phyloP scores from a whole-genome alignment of 805 yeast genomes.

The Gaillardinia entomophila region DNA sequence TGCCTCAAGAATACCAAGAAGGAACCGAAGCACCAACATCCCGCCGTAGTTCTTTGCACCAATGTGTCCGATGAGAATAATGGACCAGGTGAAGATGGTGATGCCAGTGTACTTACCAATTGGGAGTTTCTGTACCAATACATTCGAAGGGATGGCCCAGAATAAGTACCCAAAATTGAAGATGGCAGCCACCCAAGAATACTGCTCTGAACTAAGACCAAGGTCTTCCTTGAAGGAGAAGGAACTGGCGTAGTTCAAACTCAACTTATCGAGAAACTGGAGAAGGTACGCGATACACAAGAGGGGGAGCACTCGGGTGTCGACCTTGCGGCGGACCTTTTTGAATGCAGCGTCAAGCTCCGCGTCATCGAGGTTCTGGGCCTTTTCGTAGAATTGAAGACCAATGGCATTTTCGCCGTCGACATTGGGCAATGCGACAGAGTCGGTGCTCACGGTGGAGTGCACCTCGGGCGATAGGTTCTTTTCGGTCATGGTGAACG shows the following conservation, averaged over 20 bases:
- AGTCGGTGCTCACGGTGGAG: no score
- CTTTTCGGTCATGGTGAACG: no score
- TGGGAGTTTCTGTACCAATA: no score
- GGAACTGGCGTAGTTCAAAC: conserved; percentile 18
- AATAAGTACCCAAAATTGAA: conserved; percentile 19
- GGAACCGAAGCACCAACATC: conserved; percentile 24
- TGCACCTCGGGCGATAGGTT: no score
- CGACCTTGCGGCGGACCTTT: conserved; percentile 26
- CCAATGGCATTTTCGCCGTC: conserved; percentile 12
- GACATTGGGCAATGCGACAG: no score
- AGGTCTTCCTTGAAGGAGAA: conserved; percentile 17
- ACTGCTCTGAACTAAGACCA: conserved; percentile 14
- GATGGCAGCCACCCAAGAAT: conserved; percentile 23
- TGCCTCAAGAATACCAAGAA: conserved; percentile 31
- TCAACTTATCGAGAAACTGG: conserved; percentile 19
- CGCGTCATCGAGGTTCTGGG: conserved; percentile 20
- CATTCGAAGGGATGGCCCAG: conserved; percentile 15
- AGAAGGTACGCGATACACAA: conserved; percentile 19
- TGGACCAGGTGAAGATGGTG: conserved; percentile 12
- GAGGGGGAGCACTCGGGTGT: conserved; percentile 25
- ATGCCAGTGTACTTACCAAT: conserved; percentile 4
- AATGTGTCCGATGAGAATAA: conserved; percentile 16
- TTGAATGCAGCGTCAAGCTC: conserved; percentile 17
- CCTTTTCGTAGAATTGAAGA: conserved; percentile 19
- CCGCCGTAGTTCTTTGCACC: conserved; percentile 31